phyloP scores from a whole-genome alignment of 108 stramenopile species.

The Hondaea fermentalgiana region DNA sequence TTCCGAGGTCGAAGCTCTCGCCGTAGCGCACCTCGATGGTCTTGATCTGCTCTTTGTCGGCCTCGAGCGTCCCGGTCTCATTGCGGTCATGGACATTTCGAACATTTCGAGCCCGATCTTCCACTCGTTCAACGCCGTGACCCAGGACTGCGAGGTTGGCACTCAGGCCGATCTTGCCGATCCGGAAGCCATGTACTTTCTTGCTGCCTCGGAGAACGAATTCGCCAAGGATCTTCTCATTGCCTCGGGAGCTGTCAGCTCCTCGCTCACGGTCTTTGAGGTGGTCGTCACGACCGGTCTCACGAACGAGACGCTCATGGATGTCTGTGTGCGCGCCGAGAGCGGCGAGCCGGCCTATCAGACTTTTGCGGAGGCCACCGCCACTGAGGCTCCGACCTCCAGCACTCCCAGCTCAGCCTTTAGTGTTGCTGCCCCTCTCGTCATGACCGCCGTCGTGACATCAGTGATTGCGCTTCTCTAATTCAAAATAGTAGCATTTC shows the following conservation, averaged over 20 bases:
- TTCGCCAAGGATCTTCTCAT: background rate
- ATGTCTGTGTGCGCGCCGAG: background rate
- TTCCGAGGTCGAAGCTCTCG: background rate
- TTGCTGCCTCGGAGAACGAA: background rate
- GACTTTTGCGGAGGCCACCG: no score
- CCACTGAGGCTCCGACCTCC: no score
- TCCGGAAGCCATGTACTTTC: background rate
- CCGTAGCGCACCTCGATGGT: background rate
- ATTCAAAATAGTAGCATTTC: no score
- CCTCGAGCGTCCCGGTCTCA: background rate
- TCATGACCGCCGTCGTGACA: no score
- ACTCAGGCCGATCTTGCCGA: background rate
- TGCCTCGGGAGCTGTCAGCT: background rate
- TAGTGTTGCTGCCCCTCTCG: no score
- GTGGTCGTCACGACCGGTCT: background rate
- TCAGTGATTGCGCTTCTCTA: no score
- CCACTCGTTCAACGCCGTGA: background rate
- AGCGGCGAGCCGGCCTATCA: background rate
- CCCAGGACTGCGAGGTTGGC: background rate
- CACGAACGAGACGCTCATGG: background rate
- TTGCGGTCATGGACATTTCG: background rate
- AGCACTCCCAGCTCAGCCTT: no score
- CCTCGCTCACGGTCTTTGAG: background rate
- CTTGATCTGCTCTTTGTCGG: background rate
- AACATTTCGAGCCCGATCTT: background rate